Base-by-base conservation (phyloP, 768 basidiomycete species). In the Suillus subluteus region DNA sequence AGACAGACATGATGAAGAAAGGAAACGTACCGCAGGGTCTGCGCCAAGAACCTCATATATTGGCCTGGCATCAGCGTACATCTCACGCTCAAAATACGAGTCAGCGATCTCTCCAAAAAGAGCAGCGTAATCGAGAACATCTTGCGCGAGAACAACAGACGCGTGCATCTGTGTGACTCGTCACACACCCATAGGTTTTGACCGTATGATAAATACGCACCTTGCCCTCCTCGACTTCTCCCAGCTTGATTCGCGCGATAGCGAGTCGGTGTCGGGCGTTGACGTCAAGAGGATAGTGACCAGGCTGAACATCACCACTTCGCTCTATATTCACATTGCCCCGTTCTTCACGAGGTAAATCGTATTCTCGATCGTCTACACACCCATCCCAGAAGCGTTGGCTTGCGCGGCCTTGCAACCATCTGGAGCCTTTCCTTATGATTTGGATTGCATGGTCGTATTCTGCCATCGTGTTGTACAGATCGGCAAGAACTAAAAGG, bases 311-410 rank as follows among this genome's bases (percentile, higher is more conserved):
- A 44, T 84, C 83, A 2, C 83, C 84, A 44, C 78, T 73, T 66
- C 83, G 82, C 46, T 79, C 77, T 13, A 73, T 62, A 32, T 70
- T 72, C 23, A 71, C 69, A 18, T 46, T 71, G 66, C 71, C 70
- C 59, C 58, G 37, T 72, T 41, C 30, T 75, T 64, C 75, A 67
- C 73, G 77, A 18, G 72, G 68, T 23, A 84, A 72, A 72, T 95
- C 94, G 73, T 87, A 99, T 77, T 99, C 97, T 59, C 96, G 82
- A 73, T 99, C 97, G 74, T 99, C 96, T 38, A 85, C 86, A 63
- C 88, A 86, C 26, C 84, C 75, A 69, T 95, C 92, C 95, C 96
- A 98, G 65, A 90, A 88, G 63, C 81, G 83, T 73, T 91, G 90
- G 56, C 85, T 80, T 40, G 79, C 80, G 40, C 97, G 81, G 0